Percentiles rank a stretch among this genome's conserved stretches.
Conservation (phyloP, 805 yeast genomes). For the Jamesozyma lodderae region DNA sequence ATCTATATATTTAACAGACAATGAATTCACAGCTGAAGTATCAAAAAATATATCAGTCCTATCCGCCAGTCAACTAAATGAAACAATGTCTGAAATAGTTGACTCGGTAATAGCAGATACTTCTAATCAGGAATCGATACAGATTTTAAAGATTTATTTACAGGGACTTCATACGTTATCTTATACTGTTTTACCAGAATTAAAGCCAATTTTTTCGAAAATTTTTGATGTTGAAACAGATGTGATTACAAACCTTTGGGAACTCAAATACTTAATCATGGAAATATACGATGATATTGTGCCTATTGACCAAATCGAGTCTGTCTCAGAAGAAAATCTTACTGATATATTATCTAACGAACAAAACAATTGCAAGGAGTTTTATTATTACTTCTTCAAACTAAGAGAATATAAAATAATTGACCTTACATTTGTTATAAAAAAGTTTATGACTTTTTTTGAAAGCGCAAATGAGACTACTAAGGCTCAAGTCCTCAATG, state of each 20-base stretch:
- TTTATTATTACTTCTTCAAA: slow-evolving; percentile 39
- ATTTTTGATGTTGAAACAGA: slow-evolving; percentile 19
- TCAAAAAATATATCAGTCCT: slow-evolving; percentile 36
- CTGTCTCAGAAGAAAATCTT: slow-evolving; percentile 2
- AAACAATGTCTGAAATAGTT: slow-evolving; percentile 19
- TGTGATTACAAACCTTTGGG: slow-evolving; percentile 33
- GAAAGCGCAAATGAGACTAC: slow-evolving; percentile 5
- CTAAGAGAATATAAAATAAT: slow-evolving; percentile 37
- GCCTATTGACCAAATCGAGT: slow-evolving; percentile 18
- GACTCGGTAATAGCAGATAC: slow-evolving; percentile 5
- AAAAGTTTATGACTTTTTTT: slow-evolving; percentile 23
- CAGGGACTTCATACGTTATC: slow-evolving; percentile 35
- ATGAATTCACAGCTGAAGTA: slow-evolving; percentile 30
- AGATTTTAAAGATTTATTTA: slow-evolving; percentile 27
- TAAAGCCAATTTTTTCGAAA: slow-evolving; percentile 16
- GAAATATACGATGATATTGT: slow-evolving; percentile 38
- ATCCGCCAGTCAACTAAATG: slow-evolving; percentile 39
- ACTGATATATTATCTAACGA: neutral
- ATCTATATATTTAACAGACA: slow-evolving; percentile 17
- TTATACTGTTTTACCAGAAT: slow-evolving; percentile 21
- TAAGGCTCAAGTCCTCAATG: slow-evolving; percentile 9
- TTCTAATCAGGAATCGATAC: slow-evolving; percentile 9
- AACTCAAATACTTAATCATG: slow-evolving; percentile 38
- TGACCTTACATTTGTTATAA: slow-evolving; percentile 15
- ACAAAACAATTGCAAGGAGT: slow-evolving; percentile 7